Evolutionary conservation across 1,139 yeast genomes (phyloP), one percentile per base, ranked within the genome.

Genomic region (Nakaseomyces kungkrabaensis): DNA sequence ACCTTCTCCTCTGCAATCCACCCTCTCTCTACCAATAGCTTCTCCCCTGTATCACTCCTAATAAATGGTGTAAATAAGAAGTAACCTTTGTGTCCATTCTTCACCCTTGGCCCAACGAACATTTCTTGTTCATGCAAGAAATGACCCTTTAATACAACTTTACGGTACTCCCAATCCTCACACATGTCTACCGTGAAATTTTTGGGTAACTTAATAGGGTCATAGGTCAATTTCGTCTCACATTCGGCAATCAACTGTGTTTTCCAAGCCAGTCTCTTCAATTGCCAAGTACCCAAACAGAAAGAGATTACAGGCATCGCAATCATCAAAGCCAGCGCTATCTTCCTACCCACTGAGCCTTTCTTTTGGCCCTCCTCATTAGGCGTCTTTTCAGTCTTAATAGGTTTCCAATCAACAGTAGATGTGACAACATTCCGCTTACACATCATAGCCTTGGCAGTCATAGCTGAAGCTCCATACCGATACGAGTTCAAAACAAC

Each of bases 211-310:
- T 80, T 81, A 40, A 85, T 69, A 0, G 96, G 85, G 2, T 82
- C 81, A 52, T 78, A 77, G 0, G 92, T 82, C 54, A 92, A 71
- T 54, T 89, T 73, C 58, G 87, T 86, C 65, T 92, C 97, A 62
- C 94, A 82, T 44, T 77, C 76, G 5, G 95, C 82, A 54, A 94
- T 85, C 54, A 92, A 72, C 50, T 81, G 78, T n/a, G 81, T 82
- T 66, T 94, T 94, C 98, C 98, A 92, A 53, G 79, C 73, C 50
- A 92, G 71, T 56, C 99, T 74, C 59, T 79, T 72, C 41, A 87
- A 82, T 69, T 92, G 99, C 99, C 98, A 92, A 51, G 94, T 79
- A 2, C 98, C 98, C 47, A 92, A 72, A 37, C 81, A 84, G 63
- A 92, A 87, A 8, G 96, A 79, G 1, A 89, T 75, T 0, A 89